Base-by-base conservation (phyloP, 2,329 filamentous ascomycete species). In the Lachnellula cervina region DNA sequence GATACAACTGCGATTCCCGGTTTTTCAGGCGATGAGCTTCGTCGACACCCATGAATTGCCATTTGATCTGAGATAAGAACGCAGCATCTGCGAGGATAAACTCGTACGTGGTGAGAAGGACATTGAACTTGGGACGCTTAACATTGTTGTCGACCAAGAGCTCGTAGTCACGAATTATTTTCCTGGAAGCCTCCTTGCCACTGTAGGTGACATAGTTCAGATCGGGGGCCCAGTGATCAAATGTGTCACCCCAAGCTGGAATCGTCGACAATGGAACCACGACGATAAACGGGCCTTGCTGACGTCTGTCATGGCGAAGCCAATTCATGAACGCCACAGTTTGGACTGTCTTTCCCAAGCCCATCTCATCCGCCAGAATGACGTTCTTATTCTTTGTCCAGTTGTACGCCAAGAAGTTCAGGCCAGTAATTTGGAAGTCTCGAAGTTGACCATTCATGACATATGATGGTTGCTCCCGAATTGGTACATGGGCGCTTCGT, bases 311-410 rank as follows among this genome's bases (percentile, higher is more conserved):
- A 72, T 97, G 93, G 53, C 90, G 89, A 58, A 99, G 80, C 93
- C 94, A 99, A 70, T 93, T 97, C 72, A 99, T 87, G 71, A 97
- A 97, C 0, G 93, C 86, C 28, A 99, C 92, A 0, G 93, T 97
- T 74, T 99, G 94, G 0, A 99, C 94, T 0, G 94, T 99, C 76
- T 99, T 99, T 28, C 94, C 94, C 14, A 99, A 80, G 66, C 94
- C 94, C 94, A 99, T 99, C 74, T 99, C 94, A 70, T 99, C 94
- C 49, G 94, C 94, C 52, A 99, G 81, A 65, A 99, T 97, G 68
- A 97, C 94, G 66, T 97, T 99, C 71, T 94, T 94, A 54, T 85
- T 86, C 67, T 88, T 87, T 52, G 89, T 90, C 95, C 95, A 99
- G 73, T 97, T 96, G 73, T 96, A 90, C 46, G 90, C 90, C 60